Evolutionary conservation across 768 basidiomycete species (phyloP), one percentile per base, ranked within the genome.

Genomic region (Leccinellum albellum): DNA sequence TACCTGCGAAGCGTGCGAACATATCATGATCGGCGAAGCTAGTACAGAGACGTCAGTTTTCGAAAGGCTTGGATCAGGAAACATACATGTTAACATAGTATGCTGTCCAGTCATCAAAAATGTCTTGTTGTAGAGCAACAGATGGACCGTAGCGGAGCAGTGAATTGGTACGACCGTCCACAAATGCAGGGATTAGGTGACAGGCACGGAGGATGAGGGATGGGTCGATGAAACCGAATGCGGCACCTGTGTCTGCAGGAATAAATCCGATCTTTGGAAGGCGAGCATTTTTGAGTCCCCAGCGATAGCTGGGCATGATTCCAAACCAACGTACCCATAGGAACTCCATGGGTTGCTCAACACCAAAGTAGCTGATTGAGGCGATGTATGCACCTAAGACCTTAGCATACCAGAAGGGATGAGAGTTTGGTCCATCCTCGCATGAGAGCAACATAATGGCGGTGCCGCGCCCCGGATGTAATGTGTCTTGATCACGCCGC

Each of bases 141-240:
- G 61, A 59, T 13, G 35, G 32, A 9, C 58, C 56, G n/a, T 6
- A n/a, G 3, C 44, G 21, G 2, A 63, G 56, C 5, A 65, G 40
- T 6, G 55, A 53, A 17, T 56, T 51, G 0, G 60, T 64, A 3
- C 54, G 47, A 14, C 67, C 65, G 29, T 65, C 60, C 12, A 58
- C 47, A 50, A 66, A 71, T 0, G 59, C 64, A 4, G 70, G 70
- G 13, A 69, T 65, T 1, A 72, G 33, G 28, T 72, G 68, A 28
- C 60, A 63, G 1, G 47, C 60, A n/a, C 62, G 55, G 6, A 71
- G 53, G 6, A 70, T 60, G 2, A 55, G 42, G 0, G 48, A 45
- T 1, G 52, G 52, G 17, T 53, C 52, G 3, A 55, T n/a, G 6
- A 55, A 55, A 1, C 48, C 54, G 6, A 55, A 72, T 3, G 64